Evolutionary conservation across 2,329 filamentous ascomycete species (phyloP), one percentile per base, ranked within the genome.

Genomic region (Pseudogymnoascus sp.): DNA sequence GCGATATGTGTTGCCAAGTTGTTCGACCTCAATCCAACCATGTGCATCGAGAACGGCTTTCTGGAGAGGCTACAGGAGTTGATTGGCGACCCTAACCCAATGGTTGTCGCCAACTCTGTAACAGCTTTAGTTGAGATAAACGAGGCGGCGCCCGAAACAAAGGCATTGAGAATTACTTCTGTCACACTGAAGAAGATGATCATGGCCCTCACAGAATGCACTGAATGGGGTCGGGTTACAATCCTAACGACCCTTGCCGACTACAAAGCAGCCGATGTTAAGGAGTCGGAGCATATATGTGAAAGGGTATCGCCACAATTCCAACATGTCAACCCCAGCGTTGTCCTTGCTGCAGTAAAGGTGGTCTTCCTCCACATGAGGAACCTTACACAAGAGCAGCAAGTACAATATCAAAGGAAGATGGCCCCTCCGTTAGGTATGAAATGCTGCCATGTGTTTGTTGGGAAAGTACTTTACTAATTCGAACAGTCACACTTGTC

Each of bases 51-150:
- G 73, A 97, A 99, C 70, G 94, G 94, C 52, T 99, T 99, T 75
- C 77, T 99, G 58, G 92, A 97, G 75, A 91, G 84, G 23, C 78
- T 99, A 61, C 93, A 99, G 75, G 94, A 99, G 76, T 79, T 99
- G 79, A 96, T 99, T 67, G 93, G 91, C 61, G 94, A 99, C 74
- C 91, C 94, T 2, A 99, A 99, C 74, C 94, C 94, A 2, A 99
- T 97, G 93, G 94, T 99, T 3, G 94, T 99, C 63, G 94, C 94
- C 66, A 99, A 99, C 78, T 94, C 91, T 12, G 94, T 99, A 7
- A 93, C 92, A 66, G 94, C 94, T 2, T 81, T 99, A 60, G 88
- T 90, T 7, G 94, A 99, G 73, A 99, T 99, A 72, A 82, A 83
- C 69, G 92, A 99, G 73, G 86, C 91, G 0, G 90, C 92, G 0